Evolutionary conservation across 1,139 yeast species (phyloP), one percentile per base, ranked within the genome.

Genomic region (Zygosaccharomyces pseudobailii): DNA sequence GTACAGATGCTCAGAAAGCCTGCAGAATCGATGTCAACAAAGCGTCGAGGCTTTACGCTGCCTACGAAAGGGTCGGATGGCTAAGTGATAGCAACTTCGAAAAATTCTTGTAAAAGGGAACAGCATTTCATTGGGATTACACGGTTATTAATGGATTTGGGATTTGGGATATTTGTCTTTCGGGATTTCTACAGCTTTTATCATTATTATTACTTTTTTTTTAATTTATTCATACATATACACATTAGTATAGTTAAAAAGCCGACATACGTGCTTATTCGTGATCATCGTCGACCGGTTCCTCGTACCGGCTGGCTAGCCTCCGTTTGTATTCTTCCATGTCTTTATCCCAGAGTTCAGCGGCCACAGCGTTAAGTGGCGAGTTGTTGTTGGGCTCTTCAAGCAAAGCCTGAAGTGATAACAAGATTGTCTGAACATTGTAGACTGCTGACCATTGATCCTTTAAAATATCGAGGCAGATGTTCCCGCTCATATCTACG

Each of bases 1-100:
- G 97, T 71, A 92, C 97, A 0, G 98, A 92, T 67, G 95, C 97
- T 10, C 97, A 92, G 69, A 90, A 92, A 74, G 96, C 97, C 7
- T 90, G 97, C 67, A 80, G 96, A 57, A 90, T 92, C 54, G 98
- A 92, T 69, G 98, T 92, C 48, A 92, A 92, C 69, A 92, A 92
- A 69, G 97, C 97, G 1, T 84, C 95, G 47, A 77, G 97, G 59
- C 72, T 92, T 49, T 92, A 82, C 73, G 94, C 95, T 25, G 94
- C 97, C 27, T 92, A 82, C 66, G 97, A 92, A 68, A 86, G 84
- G 68, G 95, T 87, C 36, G 97, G 97, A 40, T 92, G 97, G 97
- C 79, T 92, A 54, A 79, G 87, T 27, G 96, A 90, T 67, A 73
- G 73, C 37, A 80, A 82, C 67, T 88, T 90, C 68, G 72, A 69